Percentiles rank a stretch among this genome's conserved stretches.
phyloP scores from a whole-genome alignment of 2,329 filamentous ascomycete species.

The Penicillium sp. region DNA sequence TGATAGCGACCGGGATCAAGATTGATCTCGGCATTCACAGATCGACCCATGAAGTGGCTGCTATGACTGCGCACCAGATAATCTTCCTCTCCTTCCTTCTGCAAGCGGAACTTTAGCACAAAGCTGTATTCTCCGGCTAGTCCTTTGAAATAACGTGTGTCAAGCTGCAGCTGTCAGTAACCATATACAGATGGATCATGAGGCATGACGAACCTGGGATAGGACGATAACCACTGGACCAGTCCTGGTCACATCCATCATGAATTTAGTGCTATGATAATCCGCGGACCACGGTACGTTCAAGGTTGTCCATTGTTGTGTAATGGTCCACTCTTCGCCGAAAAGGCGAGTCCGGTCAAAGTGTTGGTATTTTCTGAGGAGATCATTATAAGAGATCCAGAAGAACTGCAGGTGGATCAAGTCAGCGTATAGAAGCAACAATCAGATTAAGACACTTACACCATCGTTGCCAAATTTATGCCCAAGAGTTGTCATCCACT shows the following conservation, averaged over 20 bases:
- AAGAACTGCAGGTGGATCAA: constrained; percentile 43
- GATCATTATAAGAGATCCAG: constrained; percentile 61
- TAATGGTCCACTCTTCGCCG: constrained; percentile 59
- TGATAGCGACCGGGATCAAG: constrained; percentile 73
- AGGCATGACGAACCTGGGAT: constrained; percentile 45
- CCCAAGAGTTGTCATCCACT: constrained; percentile 70
- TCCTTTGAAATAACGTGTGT: constrained; percentile 60
- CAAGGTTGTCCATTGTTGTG: constrained; percentile 61
- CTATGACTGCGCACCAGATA: constrained; percentile 59
- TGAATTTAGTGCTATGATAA: constrained; percentile 61
- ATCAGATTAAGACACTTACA: constrained; percentile 30
- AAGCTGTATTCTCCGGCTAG: constrained; percentile 59
- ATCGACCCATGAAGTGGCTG: constrained; percentile 65
- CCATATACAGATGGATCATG: too few relatives aligned
- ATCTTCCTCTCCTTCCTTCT: constrained; percentile 60
- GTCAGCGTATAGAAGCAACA: constrained; percentile 2
- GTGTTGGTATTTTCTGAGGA: constrained; percentile 58
- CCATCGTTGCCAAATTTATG: constrained; percentile 78
- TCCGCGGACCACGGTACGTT: constrained; percentile 61
- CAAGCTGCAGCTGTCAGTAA: constrained; percentile 43
- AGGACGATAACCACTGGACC: constrained; percentile 59
- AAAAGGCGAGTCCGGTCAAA: constrained; percentile 63
- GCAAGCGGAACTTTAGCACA: constrained; percentile 58
- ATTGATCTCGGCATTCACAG: constrained; percentile 72
- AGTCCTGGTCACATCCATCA: constrained; percentile 52